Conservation (phyloP, 1,139 yeast species). For the Pneumocystis wakefieldiae region DNA sequence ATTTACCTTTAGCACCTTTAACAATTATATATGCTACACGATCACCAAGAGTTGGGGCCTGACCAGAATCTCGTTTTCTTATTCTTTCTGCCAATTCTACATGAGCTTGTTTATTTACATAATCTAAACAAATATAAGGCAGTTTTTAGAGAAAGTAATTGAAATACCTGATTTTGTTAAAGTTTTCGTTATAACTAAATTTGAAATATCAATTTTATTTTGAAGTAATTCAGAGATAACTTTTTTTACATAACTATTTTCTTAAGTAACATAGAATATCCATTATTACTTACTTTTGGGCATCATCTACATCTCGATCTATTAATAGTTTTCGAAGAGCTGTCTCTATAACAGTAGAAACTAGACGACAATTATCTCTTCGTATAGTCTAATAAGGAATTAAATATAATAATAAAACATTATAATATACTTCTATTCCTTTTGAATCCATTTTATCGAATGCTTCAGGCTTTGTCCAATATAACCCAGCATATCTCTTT, state of each 20-base stretch:
- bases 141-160: not conserved
- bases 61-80: constrained; percentile 92
- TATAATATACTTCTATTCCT: constrained; percentile 50
- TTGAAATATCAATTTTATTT: constrained; percentile 83
- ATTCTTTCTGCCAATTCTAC: constrained; percentile 91
- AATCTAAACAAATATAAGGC: constrained; percentile 33
- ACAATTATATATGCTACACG: constrained; percentile 95
- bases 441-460: constrained; percentile 96
- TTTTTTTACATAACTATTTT: constrained; percentile 30
- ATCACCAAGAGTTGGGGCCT: constrained; percentile 93
- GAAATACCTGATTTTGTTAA: constrained; percentile 43
- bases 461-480: constrained; percentile 83
- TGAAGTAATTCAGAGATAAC: constrained; percentile 84
- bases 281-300: constrained; percentile 50
- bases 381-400: constrained; percentile 47
- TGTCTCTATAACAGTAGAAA: constrained; percentile 85
- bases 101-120: constrained; percentile 93
- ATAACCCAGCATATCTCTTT: constrained; percentile 91
- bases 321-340: constrained; percentile 74
- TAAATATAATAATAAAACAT: not conserved
- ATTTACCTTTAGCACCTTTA: constrained; percentile 45
- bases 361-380: constrained; percentile 90
- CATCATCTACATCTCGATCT: constrained; percentile 78
- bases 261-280: not conserved
- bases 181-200: constrained; percentile 85